These are phyloP conservation scores for Colletotrichum karsti DNA, from an alignment of 2,329 filamentous ascomycete genomes.

Conservation along the genomic window DNA sequence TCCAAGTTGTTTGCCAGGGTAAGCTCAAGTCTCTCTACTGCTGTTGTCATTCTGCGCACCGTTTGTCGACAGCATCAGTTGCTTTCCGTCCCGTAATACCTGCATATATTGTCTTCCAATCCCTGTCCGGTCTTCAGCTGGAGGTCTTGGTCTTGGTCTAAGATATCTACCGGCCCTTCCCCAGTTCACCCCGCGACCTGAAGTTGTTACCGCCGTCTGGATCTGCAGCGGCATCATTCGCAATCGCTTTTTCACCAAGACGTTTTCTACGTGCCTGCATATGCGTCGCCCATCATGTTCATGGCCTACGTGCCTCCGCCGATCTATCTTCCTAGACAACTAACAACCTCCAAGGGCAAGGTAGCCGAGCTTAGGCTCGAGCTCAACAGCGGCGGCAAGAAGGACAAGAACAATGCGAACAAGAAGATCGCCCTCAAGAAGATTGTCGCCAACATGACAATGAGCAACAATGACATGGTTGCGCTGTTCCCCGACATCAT, in stretches of 20 bases:
- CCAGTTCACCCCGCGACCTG: not conserved
- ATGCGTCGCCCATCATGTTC: constrained; percentile 54
- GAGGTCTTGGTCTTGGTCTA: not conserved
- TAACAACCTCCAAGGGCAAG: constrained; percentile 85
- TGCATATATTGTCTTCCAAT: not conserved
- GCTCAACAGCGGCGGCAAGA: constrained; percentile 92
- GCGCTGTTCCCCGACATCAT: constrained; percentile 96
- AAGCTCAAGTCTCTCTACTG: constrained; percentile 46
- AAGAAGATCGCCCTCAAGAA: constrained; percentile 99
- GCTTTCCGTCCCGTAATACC: not conserved
- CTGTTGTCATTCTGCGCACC: not conserved
- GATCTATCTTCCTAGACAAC: constrained; percentile 52
- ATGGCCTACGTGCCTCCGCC: constrained; percentile 60
- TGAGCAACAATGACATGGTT: constrained; percentile 99
- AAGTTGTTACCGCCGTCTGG: not conserved
- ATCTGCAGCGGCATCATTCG: not conserved
- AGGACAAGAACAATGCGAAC: constrained; percentile 93
- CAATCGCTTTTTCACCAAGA: not conserved
- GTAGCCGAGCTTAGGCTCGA: constrained; percentile 96
- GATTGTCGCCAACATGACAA: constrained; percentile 99
- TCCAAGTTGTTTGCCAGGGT: constrained; percentile 99
- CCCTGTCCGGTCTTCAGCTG: constrained; percentile 1
- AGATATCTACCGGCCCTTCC: not conserved
- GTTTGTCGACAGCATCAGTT: not conserved
- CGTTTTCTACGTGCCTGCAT: not conserved